Base-by-base conservation (phyloP, 768 basidiomycete genomes). In the Auriculariales sp. region DNA sequence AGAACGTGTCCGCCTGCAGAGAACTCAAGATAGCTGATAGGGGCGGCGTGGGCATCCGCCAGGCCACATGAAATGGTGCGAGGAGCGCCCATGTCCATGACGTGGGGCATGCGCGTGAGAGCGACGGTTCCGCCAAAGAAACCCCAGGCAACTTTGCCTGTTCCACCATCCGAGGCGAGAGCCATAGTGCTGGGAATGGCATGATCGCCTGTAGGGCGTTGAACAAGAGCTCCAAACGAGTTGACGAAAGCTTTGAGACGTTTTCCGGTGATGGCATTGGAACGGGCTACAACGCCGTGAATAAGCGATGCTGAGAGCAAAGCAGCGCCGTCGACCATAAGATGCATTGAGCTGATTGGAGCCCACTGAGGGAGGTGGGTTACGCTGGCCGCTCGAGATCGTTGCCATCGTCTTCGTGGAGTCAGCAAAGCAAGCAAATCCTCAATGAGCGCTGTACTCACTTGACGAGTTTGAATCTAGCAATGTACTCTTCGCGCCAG, bases 141-240 rank as follows among this genome's bases (percentile, higher is more conserved):
- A 3, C 86, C 88, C 88, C 87, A 90, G 4, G 77, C 64, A 11
- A 84, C 68, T 49, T 75, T 77, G 9, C 75, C 84, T 0, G 79
- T 78, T 3, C 75, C 74, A 3, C 81, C 80, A 24, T 77, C 74
- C 0, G 83, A 79, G 15, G 71, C 57, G 22, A 87, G 63, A 3
- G 69, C 64, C 15, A 57, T 49, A 6, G 48, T 28, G n/a, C 35
- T 28, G 25, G 50, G 50, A 11, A 30, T n/a, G 4, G 42, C 29
- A 25, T 45, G 45, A 28, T 51, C 50, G n/a, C 29, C 29, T 22
- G 44, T 29, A 17, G 50, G 50, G 29, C 44, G 50, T 45, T 7
- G 50, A 29, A n/a, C 45, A 44, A 46, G 39, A 2, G 17, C 6
- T 11, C 39, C 39, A 25, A 11, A 19, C 39, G 39, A 25, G 39